phyloP scores from a whole-genome alignment of 2,329 filamentous ascomycete species.

The Ascosphaera aggregata region DNA sequence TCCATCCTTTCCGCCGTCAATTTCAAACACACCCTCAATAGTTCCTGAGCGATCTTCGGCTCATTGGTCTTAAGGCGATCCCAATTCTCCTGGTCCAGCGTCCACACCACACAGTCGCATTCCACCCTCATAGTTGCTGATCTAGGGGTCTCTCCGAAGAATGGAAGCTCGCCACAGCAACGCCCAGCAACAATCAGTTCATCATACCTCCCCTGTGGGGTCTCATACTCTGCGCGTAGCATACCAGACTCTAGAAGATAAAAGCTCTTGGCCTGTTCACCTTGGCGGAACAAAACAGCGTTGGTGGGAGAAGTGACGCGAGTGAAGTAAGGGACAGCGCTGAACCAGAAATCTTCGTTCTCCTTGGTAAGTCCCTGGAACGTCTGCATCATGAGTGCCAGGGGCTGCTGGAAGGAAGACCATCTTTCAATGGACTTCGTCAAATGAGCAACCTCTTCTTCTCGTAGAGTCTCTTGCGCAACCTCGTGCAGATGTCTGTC shows the following conservation, averaged over 20 bases:
- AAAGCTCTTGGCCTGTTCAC: slow-evolving; percentile 58
- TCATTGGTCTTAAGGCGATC: slow-evolving; percentile 45
- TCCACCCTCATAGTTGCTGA: slow-evolving; percentile 76
- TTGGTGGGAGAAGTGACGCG: slow-evolving; percentile 44
- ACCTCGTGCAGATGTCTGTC: slow-evolving; percentile 54
- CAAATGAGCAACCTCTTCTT: slow-evolving; percentile 25
- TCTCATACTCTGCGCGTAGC: slow-evolving; percentile 68
- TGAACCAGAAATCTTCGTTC: slow-evolving; percentile 93
- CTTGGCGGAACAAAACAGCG: slow-evolving; percentile 52
- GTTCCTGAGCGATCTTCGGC: slow-evolving; percentile 56
- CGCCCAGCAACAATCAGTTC: slow-evolving; percentile 88
- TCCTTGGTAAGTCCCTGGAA: slow-evolving; percentile 69
- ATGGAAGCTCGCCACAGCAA: slow-evolving; percentile 86
- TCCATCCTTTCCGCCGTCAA: slow-evolving; percentile 86
- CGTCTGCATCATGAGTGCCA: slow-evolving; percentile 82
- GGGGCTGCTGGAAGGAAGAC: slow-evolving; percentile 70
- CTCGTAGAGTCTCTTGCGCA: slow-evolving; percentile 50
- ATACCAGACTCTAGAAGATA: slow-evolving; percentile 82
- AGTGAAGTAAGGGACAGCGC: slow-evolving; percentile 49
- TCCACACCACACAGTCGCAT: slow-evolving; percentile 60
- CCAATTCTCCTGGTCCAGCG: slow-evolving; percentile 52
- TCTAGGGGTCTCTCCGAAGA: slow-evolving; percentile 74
- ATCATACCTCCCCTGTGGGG: slow-evolving; percentile 70
- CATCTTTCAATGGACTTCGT: slow-evolving; percentile 37
- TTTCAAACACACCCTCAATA: slow-evolving; percentile 74